Evolutionary conservation across 352 stramenopile genomes (phyloP).

Genomic region (Pythium biforme): DNA sequence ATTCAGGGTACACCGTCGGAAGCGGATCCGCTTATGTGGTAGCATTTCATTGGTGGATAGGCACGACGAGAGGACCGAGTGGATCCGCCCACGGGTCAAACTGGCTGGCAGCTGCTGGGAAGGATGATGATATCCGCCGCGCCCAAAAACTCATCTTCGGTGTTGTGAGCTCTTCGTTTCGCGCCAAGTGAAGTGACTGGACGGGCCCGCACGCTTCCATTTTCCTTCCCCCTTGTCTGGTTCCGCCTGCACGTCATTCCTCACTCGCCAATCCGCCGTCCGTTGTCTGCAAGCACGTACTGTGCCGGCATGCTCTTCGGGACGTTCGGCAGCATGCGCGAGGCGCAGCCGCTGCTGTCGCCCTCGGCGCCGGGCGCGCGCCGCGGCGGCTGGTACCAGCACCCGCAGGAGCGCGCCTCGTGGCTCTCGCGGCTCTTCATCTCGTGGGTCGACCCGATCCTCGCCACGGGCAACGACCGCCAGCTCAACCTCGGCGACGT

Average conservation of each 20-base stretch:
- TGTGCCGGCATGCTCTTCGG: constrained; percentile 21
- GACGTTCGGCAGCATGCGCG: constrained; percentile 25
- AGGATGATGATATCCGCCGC: not conserved
- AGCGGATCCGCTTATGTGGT: constrained; percentile 9
- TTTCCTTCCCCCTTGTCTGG: not conserved
- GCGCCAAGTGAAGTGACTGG: constrained; percentile 8
- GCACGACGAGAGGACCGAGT: not conserved
- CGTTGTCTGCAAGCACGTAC: not conserved
- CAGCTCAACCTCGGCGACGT: constrained; percentile 55
- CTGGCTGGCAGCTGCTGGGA: constrained; percentile 1
- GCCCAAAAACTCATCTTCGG: constrained; percentile 1
- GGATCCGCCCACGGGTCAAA: constrained; percentile 8
- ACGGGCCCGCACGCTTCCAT: not conserved
- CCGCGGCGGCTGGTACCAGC: constrained; percentile 21
- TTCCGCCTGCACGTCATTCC: not conserved
- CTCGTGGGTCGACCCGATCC: constrained; percentile 31
- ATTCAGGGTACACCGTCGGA: not conserved
- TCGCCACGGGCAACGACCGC: constrained; percentile 28
- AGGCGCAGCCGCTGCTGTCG: constrained; percentile 24
- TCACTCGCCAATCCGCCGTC: not conserved
- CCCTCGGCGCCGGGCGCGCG: constrained; percentile 1
- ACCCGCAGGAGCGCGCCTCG: constrained; percentile 31
- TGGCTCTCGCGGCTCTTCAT: constrained; percentile 36
- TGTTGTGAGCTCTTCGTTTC: constrained; percentile 11
- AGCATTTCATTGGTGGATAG: constrained; percentile 10